Evolutionary conservation across 192 early-diverging fungal species (phyloP), one percentile per base, ranked within the genome.

Genomic region (Funneliformis mosseae): DNA sequence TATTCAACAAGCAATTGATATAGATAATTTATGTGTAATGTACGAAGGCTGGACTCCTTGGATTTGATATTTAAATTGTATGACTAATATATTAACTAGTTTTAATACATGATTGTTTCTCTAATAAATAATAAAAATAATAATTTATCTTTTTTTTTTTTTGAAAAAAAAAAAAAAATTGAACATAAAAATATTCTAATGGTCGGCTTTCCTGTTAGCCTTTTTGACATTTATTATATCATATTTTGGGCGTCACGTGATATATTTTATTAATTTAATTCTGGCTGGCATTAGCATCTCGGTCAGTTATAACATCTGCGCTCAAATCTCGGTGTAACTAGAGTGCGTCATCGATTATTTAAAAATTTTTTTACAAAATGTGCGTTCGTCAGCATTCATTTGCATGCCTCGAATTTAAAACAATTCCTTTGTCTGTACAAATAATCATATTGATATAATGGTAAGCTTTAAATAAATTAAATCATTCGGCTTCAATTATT

Each of bases 21-120:
- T 85, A 6, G 89, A 94, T 74, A 93, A 93, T 80, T 83, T 96
- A 10, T 86, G 91, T n/a, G 78, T 86, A 23, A 94, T 96, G 94
- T 96, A 94, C 77, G 95, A 96, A 84, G 95, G 95, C 3, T 96
- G 95, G 95, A 96, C 94, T 73, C 87, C 89, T 27, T 96, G 95
- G 95, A 90, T 96, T 33, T 96, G 89, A 71, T 75, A 28, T 48
- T 28, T 74, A 46, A 55, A 16, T 55, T 55, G 33, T 33, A 33
- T 33, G 33, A n/a, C 33, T 33, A 3, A 33, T 33, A 33, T 33
- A 33, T 33, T 33, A 33, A 33, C 33, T 33, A 33, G 33, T 33
- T 33, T 33, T 33, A 33, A 33, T 33, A 33, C 33, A 33, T 33
- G 3, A 33, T 33, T 33, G 33, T 33, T 33, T 33, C 3, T 33